phyloP scores from a whole-genome alignment of 169 alveolate genomes.

The Cryptosporidium muris region DNA sequence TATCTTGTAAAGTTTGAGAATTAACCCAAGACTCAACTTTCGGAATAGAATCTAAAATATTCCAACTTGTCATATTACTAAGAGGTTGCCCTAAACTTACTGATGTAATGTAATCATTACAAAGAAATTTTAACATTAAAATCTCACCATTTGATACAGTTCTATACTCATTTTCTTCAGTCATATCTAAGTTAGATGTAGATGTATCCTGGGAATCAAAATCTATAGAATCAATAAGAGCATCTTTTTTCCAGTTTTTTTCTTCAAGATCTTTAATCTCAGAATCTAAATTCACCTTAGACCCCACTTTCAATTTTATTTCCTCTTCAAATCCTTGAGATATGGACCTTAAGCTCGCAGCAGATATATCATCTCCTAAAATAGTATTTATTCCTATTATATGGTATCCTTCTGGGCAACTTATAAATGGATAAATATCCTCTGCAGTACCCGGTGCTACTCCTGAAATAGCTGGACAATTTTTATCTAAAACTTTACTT shows the following conservation, averaged over 20 bases:
- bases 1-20: constrained; percentile 2
- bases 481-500: neutral
- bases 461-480: constrained; percentile 33
- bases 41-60: constrained; percentile 35
- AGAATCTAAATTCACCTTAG: neutral
- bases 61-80: constrained; percentile 50
- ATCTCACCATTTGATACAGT: constrained; percentile 58
- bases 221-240: constrained; percentile 5
- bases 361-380: constrained; percentile 24
- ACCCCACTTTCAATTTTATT: neutral
- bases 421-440: constrained; percentile 18
- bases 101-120: constrained; percentile 56
- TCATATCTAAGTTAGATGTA: neutral
- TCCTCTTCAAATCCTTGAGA: constrained; percentile 3
- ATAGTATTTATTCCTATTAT: constrained; percentile 52
- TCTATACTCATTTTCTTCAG: neutral
- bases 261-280: constrained; percentile 10
- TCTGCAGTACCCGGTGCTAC: constrained; percentile 15
- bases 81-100: constrained; percentile 42
- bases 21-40: constrained; percentile 33
- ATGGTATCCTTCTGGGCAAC: constrained; percentile 36
- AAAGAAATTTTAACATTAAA: constrained; percentile 22
- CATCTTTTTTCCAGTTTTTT: neutral
- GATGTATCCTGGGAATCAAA: neutral
- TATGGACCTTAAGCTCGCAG: constrained; percentile 9